Evolutionary conservation across 1,284 basidiomycete species (phyloP).

Genomic region (Termitomyces sp.): DNA sequence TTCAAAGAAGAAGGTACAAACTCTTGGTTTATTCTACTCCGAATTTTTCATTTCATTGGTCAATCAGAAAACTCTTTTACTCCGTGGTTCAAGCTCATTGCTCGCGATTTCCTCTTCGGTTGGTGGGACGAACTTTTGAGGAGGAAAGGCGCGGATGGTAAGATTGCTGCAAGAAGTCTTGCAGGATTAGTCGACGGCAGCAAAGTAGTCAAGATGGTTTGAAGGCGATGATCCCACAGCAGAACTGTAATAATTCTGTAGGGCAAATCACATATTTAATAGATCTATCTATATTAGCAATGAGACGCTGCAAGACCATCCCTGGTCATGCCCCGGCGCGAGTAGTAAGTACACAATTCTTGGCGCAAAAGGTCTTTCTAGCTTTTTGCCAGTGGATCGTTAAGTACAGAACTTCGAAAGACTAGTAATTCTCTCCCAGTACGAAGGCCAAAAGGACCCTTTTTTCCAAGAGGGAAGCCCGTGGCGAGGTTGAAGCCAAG

Average conservation of each 20-base stretch:
- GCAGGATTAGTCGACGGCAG: slow-evolving; percentile 66
- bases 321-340: too few species aligned
- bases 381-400: slow-evolving; percentile 6
- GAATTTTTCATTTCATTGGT: slow-evolving; percentile 10
- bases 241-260: background rate
- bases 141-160: slow-evolving; percentile 55
- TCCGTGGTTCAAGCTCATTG: slow-evolving; percentile 99
- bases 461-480: slow-evolving; percentile 39
- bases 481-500: slow-evolving; percentile 39
- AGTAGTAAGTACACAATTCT: too few species aligned
- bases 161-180: slow-evolving; percentile 64
- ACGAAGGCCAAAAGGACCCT: slow-evolving; percentile 36
- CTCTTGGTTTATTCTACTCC: background rate
- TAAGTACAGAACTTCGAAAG: slow-evolving; percentile 32
- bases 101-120: slow-evolving; percentile 92
- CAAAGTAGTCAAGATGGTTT: slow-evolving; percentile 75
- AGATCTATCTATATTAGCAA: background rate
- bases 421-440: slow-evolving; percentile 39
- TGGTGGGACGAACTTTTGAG: slow-evolving; percentile 94
- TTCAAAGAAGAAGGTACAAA: slow-evolving; percentile 75
- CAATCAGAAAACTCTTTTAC: slow-evolving; percentile 81
- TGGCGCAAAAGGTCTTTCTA: background rate
- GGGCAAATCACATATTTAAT: background rate
- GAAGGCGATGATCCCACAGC: slow-evolving; percentile 10
- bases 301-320: background rate